A percentile compares a stretch with the other conserved stretches of the same genome.
Evolutionary conservation across 2,329 filamentous ascomycete species (phyloP).

Genomic region (Leptographium lundbergii): DNA sequence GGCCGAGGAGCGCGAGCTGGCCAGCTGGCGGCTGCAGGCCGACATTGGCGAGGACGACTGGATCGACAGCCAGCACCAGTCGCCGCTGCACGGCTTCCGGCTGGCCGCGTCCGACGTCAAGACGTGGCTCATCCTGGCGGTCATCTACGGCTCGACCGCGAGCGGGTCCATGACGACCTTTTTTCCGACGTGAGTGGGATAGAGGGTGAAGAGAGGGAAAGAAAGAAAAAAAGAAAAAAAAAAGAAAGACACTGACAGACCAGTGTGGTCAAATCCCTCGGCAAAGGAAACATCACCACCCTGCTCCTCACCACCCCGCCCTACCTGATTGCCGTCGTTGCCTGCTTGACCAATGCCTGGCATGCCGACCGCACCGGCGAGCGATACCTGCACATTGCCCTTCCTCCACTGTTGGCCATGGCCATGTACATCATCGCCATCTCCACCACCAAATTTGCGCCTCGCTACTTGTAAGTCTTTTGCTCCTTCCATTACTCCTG

Average conservation of each 20-base stretch:
- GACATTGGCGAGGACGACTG: constrained; percentile 41
- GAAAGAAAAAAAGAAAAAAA: not conserved
- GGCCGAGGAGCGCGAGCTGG: constrained; percentile 40
- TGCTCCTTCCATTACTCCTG: not conserved
- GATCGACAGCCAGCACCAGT: constrained; percentile 3
- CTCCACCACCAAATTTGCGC: not conserved
- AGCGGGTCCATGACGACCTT: constrained; percentile 7
- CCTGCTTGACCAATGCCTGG: constrained; percentile 6
- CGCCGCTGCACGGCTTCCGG: constrained; percentile 10
- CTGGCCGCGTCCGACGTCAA: constrained; percentile 14
- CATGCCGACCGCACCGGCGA: not conserved
- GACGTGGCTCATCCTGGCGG: constrained; percentile 15
- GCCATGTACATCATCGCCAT: not conserved
- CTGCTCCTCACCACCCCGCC: constrained; percentile 19
- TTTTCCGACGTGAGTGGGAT: constrained; percentile 10
- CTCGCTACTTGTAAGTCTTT: not conserved
- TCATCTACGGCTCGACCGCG: not conserved
- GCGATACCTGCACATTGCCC: not conserved
- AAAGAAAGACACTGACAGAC: not conserved
- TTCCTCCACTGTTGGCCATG: not conserved
- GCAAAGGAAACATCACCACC: constrained; percentile 15
- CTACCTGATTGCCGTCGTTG: constrained; percentile 13
- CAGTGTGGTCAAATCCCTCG: constrained; percentile 13
- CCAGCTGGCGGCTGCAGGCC: constrained; percentile 40
- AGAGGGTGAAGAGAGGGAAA: not conserved